Percentiles rank a stretch among this genome's conserved stretches.
These are phyloP conservation scores for Xylaria sp. DNA, from an alignment of 2,329 filamentous ascomycete genomes.

Conservation along the genomic window DNA sequence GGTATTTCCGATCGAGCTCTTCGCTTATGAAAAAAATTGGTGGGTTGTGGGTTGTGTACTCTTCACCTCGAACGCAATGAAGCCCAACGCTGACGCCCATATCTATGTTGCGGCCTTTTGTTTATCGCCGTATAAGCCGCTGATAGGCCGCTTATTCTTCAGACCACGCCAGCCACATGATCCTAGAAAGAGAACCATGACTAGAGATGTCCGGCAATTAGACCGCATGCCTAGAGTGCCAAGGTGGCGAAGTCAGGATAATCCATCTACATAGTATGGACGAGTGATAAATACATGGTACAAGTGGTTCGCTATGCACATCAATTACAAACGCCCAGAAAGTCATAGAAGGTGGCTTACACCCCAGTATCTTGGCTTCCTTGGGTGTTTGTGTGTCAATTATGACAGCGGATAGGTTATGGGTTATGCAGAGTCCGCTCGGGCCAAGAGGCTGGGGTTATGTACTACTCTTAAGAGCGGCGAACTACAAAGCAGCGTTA, in stretches of 20 bases:
- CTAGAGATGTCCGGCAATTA: constrained; percentile 27
- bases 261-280: constrained; percentile 18
- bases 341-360: constrained; percentile 13
- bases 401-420: constrained; percentile 28
- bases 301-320: constrained; percentile 15
- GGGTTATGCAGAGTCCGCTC: constrained; percentile 17
- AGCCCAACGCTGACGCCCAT: constrained; percentile 12
- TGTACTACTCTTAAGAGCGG: constrained; percentile 7
- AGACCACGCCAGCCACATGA: constrained; percentile 31
- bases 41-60: constrained; percentile 6
- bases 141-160: constrained; percentile 13
- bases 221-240: constrained; percentile 26
- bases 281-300: constrained; percentile 14
- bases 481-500: constrained; percentile 8
- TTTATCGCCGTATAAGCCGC: constrained; percentile 14
- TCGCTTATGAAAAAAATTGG: background rate
- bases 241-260: constrained; percentile 30
- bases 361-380: constrained; percentile 30
- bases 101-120: constrained; percentile 12
- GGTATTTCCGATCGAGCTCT: background rate
- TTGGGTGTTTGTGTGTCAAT: constrained; percentile 29
- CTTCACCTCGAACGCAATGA: background rate
- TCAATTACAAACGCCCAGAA: constrained; percentile 25
- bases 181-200: constrained; percentile 20
- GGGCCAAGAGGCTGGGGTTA: constrained; percentile 21